Evolutionary conservation across 345 rosid genomes (phyloP).

Genomic region (Cochlearia excelsa): DNA sequence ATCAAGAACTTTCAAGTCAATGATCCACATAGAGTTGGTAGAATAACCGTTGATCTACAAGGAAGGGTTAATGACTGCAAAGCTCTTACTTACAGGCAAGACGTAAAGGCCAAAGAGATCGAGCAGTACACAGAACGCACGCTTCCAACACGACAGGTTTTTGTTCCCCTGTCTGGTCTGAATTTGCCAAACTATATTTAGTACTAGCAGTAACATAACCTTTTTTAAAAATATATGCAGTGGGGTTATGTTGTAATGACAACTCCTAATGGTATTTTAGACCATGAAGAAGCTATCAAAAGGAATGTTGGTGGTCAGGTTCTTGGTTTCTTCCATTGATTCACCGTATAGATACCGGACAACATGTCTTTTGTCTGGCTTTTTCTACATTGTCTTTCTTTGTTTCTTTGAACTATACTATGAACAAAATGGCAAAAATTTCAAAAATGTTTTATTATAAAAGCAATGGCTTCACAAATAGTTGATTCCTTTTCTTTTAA

Average conservation of each 20-base stretch:
- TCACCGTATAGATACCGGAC: background rate
- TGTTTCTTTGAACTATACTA: slow-evolving; percentile 23
- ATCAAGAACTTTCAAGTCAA: slow-evolving; percentile 63
- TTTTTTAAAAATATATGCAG: slow-evolving; percentile 37
- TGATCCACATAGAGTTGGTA: slow-evolving; percentile 89
- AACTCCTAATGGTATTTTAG: slow-evolving; percentile 91
- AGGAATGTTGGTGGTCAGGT: slow-evolving; percentile 88
- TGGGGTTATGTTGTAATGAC: slow-evolving; percentile 93
- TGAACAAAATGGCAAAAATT: slow-evolving; percentile 3
- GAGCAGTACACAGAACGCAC: slow-evolving; percentile 53
- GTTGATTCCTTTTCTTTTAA: background rate
- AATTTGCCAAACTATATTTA: background rate
- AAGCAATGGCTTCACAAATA: slow-evolving; percentile 19
- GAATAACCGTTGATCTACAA: slow-evolving; percentile 74
- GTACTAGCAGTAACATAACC: background rate
- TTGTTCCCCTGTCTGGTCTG: background rate
- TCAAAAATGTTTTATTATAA: slow-evolving; percentile 14
- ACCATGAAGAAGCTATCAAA: slow-evolving; percentile 81
- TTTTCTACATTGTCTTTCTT: slow-evolving; percentile 14
- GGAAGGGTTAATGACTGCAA: slow-evolving; percentile 84
- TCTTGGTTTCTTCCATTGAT: slow-evolving; percentile 82
- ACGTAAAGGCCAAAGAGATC: slow-evolving; percentile 72
- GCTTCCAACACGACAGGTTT: slow-evolving; percentile 90
- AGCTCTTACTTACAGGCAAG: slow-evolving; percentile 86
- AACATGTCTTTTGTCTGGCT: slow-evolving; percentile 6